Conservation (phyloP, 2,329 filamentous ascomycete species). For the Clonostachys rhizophaga region DNA sequence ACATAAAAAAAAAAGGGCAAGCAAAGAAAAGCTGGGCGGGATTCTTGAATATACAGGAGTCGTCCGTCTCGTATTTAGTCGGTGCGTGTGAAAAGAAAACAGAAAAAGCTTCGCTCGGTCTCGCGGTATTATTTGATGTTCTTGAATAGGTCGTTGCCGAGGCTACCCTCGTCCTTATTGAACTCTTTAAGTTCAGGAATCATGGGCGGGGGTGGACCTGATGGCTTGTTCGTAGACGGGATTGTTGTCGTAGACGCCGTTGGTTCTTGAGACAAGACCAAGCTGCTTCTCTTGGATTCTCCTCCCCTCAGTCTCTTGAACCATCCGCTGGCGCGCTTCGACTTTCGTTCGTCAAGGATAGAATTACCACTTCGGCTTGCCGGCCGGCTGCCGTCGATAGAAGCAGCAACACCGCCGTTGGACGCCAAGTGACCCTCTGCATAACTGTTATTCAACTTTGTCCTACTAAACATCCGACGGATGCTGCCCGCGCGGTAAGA, state of each 20-base stretch:
- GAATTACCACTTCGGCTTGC: constrained; percentile 45
- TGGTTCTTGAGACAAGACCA: constrained; percentile 28
- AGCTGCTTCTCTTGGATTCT: constrained; percentile 32
- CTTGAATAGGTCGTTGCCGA: constrained; percentile 52
- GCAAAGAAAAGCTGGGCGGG: neutral
- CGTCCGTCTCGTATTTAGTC: neutral
- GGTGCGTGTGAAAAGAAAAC: neutral
- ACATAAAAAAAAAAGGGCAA: neutral
- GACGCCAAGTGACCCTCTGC: constrained; percentile 37
- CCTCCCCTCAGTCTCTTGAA: constrained; percentile 46
- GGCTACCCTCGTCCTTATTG: constrained; percentile 39
- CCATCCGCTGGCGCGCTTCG: constrained; percentile 54
- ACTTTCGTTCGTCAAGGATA: constrained; percentile 45
- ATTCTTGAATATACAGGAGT: neutral
- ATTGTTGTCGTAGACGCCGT: constrained; percentile 13
- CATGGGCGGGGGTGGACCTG: constrained; percentile 53
- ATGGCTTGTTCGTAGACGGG: constrained; percentile 17
- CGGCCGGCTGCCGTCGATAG: constrained; percentile 30
- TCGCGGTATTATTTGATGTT: constrained; percentile 44
- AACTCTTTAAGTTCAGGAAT: constrained; percentile 53
- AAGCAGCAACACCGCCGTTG: constrained; percentile 19
- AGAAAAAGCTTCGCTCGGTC: neutral
- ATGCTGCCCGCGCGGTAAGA: constrained; percentile 47
- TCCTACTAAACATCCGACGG: constrained; percentile 52
- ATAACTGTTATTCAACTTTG: constrained; percentile 48